Evolutionary conservation across 2,329 filamentous ascomycete species (phyloP).

Genomic region (Aspergillus latus): DNA sequence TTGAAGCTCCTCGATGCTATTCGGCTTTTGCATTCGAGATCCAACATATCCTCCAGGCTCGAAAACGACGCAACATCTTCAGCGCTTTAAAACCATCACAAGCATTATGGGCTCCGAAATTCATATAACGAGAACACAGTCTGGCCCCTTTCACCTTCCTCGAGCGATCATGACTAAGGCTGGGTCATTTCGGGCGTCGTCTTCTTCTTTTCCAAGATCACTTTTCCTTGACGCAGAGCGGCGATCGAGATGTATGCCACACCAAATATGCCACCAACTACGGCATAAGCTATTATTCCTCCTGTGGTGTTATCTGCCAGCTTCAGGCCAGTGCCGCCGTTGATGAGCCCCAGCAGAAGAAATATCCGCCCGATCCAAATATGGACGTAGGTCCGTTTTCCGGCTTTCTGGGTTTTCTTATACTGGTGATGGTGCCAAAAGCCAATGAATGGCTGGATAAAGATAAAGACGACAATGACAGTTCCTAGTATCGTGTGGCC

Average conservation of each 20-base stretch:
- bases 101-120: background rate
- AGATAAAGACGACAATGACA: constrained; percentile 27
- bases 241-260: constrained; percentile 7
- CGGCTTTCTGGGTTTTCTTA: constrained; percentile 17
- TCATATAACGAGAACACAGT: background rate
- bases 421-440: constrained; percentile 29
- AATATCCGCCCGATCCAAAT: constrained; percentile 49
- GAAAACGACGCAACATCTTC: background rate
- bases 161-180: background rate
- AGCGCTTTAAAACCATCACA: background rate
- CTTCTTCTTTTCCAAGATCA: constrained; percentile 3
- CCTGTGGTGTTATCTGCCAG: constrained; percentile 38
- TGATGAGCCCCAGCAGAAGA: constrained; percentile 52
- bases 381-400: constrained; percentile 17
- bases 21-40: background rate
- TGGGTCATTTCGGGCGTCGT: constrained; percentile 1
- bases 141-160: background rate
- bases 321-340: constrained; percentile 51
- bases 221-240: constrained; percentile 1
- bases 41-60: background rate
- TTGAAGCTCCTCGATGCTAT: background rate
- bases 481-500: constrained; percentile 31
- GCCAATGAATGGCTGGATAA: constrained; percentile 33
- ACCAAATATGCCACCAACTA: constrained; percentile 15
- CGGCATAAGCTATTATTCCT: constrained; percentile 16